Conservation (phyloP, 1,284 basidiomycete species). For the Peniophora sp. region DNA sequence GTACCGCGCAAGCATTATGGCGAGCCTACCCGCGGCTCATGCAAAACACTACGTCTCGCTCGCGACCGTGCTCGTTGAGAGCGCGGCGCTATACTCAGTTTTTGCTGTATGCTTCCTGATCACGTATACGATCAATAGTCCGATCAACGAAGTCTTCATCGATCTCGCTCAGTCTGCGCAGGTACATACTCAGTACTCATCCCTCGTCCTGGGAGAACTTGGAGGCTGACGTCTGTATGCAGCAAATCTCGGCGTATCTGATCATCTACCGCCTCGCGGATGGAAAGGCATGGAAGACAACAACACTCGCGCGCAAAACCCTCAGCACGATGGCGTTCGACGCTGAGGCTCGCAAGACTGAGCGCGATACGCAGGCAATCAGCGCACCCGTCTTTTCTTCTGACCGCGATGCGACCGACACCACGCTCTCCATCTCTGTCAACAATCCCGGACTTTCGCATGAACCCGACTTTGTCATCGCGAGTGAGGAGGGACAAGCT, state of each 20-base stretch:
- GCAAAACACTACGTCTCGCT: conserved; percentile 30
- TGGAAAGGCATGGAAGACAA: conserved; percentile 15
- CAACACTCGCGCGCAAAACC: neutral
- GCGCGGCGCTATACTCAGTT: conserved; percentile 33
- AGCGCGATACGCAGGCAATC: too few relatives aligned
- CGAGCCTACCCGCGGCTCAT: conserved; percentile 25
- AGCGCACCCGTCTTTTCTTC: neutral
- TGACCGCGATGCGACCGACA: neutral
- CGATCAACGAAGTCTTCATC: neutral
- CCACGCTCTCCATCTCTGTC: neutral
- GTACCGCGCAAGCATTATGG: conserved; percentile 8
- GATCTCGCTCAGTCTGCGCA: neutral
- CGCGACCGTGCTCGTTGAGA: conserved; percentile 33
- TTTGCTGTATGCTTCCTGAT: conserved; percentile 35
- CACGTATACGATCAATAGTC: conserved; percentile 29
- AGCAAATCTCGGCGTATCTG: conserved; percentile 35
- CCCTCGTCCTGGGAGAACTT: neutral
- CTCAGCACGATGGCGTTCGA: neutral
- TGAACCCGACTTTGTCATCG: neutral
- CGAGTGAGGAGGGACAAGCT: neutral
- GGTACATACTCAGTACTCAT: neutral
- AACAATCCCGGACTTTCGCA: neutral
- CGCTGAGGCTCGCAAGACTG: neutral
- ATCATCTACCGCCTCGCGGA: conserved; percentile 23
- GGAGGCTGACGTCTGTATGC: neutral